A percentile compares a stretch with the other conserved stretches of the same genome.
These are phyloP conservation scores for Fusarium protoensiforme DNA, from an alignment of 2,329 filamentous ascomycete genomes.

Conservation along the genomic window DNA sequence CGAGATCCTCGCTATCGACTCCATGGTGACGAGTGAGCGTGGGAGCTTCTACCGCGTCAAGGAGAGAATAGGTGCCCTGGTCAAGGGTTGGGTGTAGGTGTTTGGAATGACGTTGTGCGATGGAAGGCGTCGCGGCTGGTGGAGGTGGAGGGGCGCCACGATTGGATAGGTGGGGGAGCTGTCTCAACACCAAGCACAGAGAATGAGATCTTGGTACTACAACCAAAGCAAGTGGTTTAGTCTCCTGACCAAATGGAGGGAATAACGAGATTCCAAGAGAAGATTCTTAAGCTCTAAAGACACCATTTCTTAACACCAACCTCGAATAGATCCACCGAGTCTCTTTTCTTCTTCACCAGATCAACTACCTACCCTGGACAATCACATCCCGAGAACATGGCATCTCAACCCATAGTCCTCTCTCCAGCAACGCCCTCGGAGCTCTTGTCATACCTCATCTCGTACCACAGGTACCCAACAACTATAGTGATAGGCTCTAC, in stretches of 20 bases:
- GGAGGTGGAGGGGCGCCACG: constrained; percentile 37
- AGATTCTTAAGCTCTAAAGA: fast-evolving
- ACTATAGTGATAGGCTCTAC: constrained; percentile 78
- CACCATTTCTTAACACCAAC: background rate
- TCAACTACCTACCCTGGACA: constrained; percentile 35
- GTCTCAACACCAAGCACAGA: background rate
- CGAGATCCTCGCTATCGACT: constrained; percentile 95
- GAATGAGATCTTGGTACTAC: background rate
- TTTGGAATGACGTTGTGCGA: constrained; percentile 42
- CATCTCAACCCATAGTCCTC: constrained; percentile 55
- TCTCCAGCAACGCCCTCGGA: constrained; percentile 66
- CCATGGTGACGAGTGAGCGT: constrained; percentile 69
- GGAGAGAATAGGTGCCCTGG: constrained; percentile 12
- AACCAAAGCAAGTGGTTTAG: background rate
- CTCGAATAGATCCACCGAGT: background rate
- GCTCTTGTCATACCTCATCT: constrained; percentile 73
- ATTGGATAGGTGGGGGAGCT: constrained; percentile 30
- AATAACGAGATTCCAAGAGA: background rate
- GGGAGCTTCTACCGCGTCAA: constrained; percentile 21
- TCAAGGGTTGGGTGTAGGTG: constrained; percentile 25
- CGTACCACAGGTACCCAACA: constrained; percentile 65
- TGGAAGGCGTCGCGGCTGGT: constrained; percentile 5
- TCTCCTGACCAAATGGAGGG: background rate
- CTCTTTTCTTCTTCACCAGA: background rate
- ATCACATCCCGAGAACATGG: constrained; percentile 16